These are phyloP conservation scores for Xylaria sp. DNA, from an alignment of 2,329 filamentous ascomycete species.

Conservation along the genomic window DNA sequence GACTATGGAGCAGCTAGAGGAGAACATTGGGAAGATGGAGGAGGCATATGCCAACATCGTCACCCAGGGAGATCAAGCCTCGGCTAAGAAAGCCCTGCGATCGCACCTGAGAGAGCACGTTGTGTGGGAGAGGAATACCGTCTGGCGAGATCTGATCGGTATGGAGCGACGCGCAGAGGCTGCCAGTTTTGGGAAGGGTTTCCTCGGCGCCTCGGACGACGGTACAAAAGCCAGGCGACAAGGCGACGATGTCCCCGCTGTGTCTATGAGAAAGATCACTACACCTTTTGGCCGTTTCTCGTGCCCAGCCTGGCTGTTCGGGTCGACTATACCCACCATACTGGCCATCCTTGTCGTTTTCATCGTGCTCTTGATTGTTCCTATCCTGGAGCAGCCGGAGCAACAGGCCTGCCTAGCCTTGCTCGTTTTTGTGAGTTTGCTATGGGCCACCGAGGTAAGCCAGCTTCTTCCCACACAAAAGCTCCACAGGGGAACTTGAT, in stretches of 20 bases:
- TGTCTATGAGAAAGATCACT: conserved; percentile 68
- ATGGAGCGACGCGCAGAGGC: conserved; percentile 95
- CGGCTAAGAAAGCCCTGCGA: conserved; percentile 83
- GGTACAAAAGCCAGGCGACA: conserved; percentile 74
- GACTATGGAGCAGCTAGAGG: conserved; percentile 73
- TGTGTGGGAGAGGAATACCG: conserved; percentile 98
- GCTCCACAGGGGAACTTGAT: too few species aligned
- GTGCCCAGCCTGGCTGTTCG: conserved; percentile 83
- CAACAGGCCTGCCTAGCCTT: conserved; percentile 96
- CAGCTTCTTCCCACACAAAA: background rate
- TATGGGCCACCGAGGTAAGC: conserved; percentile 93
- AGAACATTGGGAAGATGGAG: conserved; percentile 77
- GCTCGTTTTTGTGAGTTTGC: conserved; percentile 87
- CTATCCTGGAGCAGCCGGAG: conserved; percentile 84
- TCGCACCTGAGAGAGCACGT: conserved; percentile 94
- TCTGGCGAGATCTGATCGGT: conserved; percentile 98
- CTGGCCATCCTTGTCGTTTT: conserved; percentile 76
- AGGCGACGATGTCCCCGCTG: conserved; percentile 75
- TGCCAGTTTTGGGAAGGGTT: conserved; percentile 83
- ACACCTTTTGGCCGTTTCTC: conserved; percentile 81
- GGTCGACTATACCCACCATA: conserved; percentile 78
- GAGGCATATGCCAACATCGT: conserved; percentile 79
- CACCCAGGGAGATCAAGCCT: conserved; percentile 76
- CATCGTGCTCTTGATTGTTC: conserved; percentile 71
- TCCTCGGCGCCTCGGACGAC: conserved; percentile 77